phyloP scores from a whole-genome alignment of 1,139 yeast genomes.

The Saccharomyces hybrid region DNA sequence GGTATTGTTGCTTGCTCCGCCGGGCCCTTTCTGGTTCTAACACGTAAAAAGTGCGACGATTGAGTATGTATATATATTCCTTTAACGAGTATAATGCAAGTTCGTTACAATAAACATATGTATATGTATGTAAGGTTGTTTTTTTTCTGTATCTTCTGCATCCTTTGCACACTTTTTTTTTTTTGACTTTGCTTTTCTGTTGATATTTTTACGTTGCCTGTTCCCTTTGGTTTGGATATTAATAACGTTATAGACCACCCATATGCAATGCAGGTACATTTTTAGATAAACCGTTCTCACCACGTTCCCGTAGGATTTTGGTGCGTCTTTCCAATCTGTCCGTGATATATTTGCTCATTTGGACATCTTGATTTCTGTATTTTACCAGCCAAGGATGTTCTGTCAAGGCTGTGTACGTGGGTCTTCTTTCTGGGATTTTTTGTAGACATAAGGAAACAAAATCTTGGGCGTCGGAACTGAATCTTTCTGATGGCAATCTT shows the following conservation, averaged over 20 bases:
- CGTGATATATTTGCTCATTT: slow-evolving; percentile 33
- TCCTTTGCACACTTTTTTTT: background rate
- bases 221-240: background rate
- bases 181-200: background rate
- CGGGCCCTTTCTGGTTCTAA: background rate
- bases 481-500: slow-evolving; percentile 47
- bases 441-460: slow-evolving; percentile 76
- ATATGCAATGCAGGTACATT: slow-evolving; percentile 31
- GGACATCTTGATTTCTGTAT: slow-evolving; percentile 36
- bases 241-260: slow-evolving; percentile 25
- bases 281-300: slow-evolving; percentile 23
- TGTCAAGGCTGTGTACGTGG: slow-evolving; percentile 65
- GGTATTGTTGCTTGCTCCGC: background rate
- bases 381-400: slow-evolving; percentile 75
- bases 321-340: slow-evolving; percentile 30
- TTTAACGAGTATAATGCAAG: background rate
- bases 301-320: slow-evolving; percentile 22
- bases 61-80: background rate
- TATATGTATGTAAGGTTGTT: background rate
- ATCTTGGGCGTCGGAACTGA: slow-evolving; percentile 64
- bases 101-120: background rate
- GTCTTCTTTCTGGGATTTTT: slow-evolving; percentile 74
- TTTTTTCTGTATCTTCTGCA: background rate
- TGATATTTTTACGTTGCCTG: background rate
- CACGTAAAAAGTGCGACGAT: background rate